These are phyloP conservation scores for Metschnikowia borealis DNA, from an alignment of 805 yeast species.

Conservation along the genomic window DNA sequence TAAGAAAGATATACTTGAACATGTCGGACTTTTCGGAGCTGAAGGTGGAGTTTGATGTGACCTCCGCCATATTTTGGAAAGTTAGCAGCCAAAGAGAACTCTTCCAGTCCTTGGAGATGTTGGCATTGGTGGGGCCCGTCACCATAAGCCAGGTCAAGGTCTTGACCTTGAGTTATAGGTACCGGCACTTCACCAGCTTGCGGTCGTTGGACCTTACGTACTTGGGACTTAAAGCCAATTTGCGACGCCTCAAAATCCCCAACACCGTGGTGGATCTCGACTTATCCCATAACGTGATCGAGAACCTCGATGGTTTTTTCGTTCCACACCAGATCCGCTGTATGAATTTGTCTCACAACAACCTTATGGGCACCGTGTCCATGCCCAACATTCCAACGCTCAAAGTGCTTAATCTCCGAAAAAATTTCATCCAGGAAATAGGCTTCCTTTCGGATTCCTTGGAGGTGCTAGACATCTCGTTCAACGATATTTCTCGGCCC, in stretches of 20 bases:
- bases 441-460: constrained; percentile 4
- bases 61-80: neutral
- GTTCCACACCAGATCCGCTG: constrained; percentile 2
- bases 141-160: neutral
- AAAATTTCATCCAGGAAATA: constrained; percentile 2
- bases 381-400: constrained; percentile 3
- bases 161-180: constrained; percentile 1
- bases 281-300: constrained; percentile 4
- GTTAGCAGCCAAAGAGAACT: neutral
- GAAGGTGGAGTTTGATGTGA: neutral
- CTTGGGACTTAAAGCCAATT: constrained; percentile 1
- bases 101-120: constrained; percentile 3
- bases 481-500: constrained; percentile 4
- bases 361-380: constrained; percentile 2
- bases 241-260: constrained; percentile 4
- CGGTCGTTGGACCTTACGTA: constrained; percentile 2
- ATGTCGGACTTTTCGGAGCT: neutral
- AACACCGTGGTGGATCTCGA: constrained; percentile 1
- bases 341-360: constrained; percentile 7
- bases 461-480: constrained; percentile 7
- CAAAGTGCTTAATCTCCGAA: constrained; percentile 4
- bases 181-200: constrained; percentile 1
- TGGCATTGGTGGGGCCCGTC: constrained; percentile 5
- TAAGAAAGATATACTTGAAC: constrained; percentile 1
- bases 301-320: neutral